Evolutionary conservation across 306 rosid species (phyloP), one percentile per base, ranked within the genome.

Genomic region (Erythrophleum fordii): DNA sequence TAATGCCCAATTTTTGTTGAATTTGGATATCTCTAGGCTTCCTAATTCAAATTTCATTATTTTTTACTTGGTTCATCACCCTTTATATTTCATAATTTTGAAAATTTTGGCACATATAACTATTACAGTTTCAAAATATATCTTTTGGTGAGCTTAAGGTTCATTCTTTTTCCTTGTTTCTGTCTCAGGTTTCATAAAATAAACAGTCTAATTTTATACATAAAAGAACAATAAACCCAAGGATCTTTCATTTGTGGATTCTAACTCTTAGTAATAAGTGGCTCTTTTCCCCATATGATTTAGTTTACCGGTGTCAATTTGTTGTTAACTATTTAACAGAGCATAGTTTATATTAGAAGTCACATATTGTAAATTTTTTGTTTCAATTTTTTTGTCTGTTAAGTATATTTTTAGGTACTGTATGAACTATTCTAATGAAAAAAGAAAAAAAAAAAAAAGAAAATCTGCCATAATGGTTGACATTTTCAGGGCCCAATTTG

Each of bases 401-500:
- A 56, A 53, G 28, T 22, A 39, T 69, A 8, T 25, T 1, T 5
- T 52, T 6, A 42, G 56, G 12, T 66, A 34, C 17, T 39, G 2
- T 48, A 51, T 18, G 1, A 51, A 17, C n/a, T 51, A 5, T 51
- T 77, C 41, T 72, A 23, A 5, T 8, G 39, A 16, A 59, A 55
- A n/a, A n/a, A n/a, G n/a, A n/a, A n/a, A n/a, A n/a, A n/a, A n/a
- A n/a, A n/a, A n/a, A n/a, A n/a, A 72, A 39, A 31, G 1, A 31
- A 25, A 26, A 0, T 59, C 60, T 58, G 6, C 45, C 12, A 35
- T 8, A 8, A 26, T 72, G 74, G 26, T 74, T 42, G 37, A 62
- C 73, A 23, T 68, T 83, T 20, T 45, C 92, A 93, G 97, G 92
- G 8, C 92, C 92, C 55, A 88, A 88, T 82, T 77, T 88, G 51